Base-by-base conservation (phyloP, 441 rosid genomes). In the Croton laevigatus region DNA sequence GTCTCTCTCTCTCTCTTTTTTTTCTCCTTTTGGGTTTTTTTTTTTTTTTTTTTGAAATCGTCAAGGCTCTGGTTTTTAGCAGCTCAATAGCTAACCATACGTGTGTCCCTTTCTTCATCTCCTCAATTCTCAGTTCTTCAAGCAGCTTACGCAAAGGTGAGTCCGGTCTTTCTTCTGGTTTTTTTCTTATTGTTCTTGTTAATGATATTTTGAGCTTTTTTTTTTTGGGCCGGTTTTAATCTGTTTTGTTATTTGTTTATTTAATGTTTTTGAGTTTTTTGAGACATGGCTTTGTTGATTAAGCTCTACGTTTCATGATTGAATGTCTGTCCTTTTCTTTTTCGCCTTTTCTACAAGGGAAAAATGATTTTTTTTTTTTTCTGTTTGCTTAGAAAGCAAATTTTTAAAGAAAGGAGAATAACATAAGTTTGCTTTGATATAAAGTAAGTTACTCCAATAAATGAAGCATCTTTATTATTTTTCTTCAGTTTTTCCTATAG, bases 121-220 rank as follows among this genome's bases (percentile, higher is more conserved):
- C 23, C 37, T 23, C 44, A 57, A 12, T 11, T 55, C 22, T 45
- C 32, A 27, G 1, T 44, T 46, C 51, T 42, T 62, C 62, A 64
- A 68, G 61, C 69, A 68, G 57, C 71, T 71, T 48, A 14, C 23
- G 34, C 48, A 52, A 19, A 58, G 81, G 84, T 77, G 37, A 66
- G 84, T 61, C 69, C 55, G 6, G n/a, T 54, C 0, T 38, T 59
- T 19, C 59, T 54, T 19, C 5, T 54, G 8, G 44, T 46, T 20
- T 32, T 4, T 66, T 38, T 57, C 34, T 11, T 34, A 37, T 57
- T 8, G 48, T 38, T 7, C 59, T 67, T 52, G 36, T 46, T 1
- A 4, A 42, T 45, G 8, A 19, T n/a, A 20, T 42, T 64, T 34
- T 11, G 12, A 34, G 12, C 19, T 34, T 17, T 16, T n/a, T 1